A percentile compares a stretch with the other conserved stretches of the same genome.
Conservation (phyloP, 2,329 filamentous ascomycete genomes). For the Calonectria leucothoes region DNA sequence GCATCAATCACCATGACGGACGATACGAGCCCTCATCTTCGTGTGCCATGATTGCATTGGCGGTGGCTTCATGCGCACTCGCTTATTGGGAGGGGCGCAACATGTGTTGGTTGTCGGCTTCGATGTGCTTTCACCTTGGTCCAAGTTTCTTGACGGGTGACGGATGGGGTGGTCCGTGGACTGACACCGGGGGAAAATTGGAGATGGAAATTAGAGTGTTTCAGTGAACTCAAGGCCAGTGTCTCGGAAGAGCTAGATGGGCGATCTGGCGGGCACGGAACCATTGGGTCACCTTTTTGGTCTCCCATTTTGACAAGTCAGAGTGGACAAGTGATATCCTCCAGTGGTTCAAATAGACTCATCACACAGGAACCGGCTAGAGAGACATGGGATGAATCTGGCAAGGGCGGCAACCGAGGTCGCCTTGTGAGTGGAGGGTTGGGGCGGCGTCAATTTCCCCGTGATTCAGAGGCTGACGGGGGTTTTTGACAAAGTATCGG, state of each 20-base stretch:
- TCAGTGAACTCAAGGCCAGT: constrained; percentile 27
- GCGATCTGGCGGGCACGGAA: background rate
- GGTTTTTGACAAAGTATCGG: constrained; percentile 6
- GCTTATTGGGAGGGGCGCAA: background rate
- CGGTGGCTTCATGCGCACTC: background rate
- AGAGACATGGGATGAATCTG: background rate
- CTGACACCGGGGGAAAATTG: background rate
- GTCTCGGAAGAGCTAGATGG: constrained; percentile 15
- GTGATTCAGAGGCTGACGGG: constrained; percentile 17
- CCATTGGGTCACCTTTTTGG: background rate
- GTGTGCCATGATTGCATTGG: background rate
- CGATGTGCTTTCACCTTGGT: background rate
- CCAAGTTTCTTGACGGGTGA: background rate
- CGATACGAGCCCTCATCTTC: background rate
- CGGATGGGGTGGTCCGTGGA: constrained; percentile 7
- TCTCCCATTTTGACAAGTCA: background rate
- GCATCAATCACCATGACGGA: background rate
- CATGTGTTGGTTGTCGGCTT: background rate
- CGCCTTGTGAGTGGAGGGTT: background rate
- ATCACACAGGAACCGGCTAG: background rate
- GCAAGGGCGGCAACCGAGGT: background rate
- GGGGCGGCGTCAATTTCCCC: constrained; percentile 19
- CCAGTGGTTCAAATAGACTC: background rate
- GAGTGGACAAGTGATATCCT: background rate
- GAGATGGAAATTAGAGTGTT: constrained; percentile 38